Conservation (phyloP, 2,329 filamentous ascomycete species). For the Colletotrichum lentis region DNA sequence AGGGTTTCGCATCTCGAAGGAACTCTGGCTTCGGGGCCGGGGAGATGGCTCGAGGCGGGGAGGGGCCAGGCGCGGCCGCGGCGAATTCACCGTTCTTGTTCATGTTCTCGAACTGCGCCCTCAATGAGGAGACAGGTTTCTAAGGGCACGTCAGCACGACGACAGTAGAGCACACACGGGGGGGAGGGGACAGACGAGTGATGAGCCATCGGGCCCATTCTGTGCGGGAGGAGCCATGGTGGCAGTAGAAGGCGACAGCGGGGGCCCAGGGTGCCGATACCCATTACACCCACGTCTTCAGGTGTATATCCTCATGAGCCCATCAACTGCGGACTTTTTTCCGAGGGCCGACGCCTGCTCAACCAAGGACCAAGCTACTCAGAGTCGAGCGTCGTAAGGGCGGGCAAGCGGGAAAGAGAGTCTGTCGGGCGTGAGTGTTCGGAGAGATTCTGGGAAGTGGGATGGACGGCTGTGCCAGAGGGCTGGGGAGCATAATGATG, state of each 20-base stretch:
- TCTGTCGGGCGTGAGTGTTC: conserved; percentile 24
- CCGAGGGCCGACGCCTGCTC: conserved; percentile 8
- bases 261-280: conserved; percentile 45
- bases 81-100: conserved; percentile 56
- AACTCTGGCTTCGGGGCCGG: conserved; percentile 54
- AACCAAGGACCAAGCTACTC: background rate
- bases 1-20: conserved; percentile 52
- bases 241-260: conserved; percentile 40
- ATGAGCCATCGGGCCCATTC: conserved; percentile 77
- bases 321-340: conserved; percentile 28
- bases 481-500: conserved; percentile 38
- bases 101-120: conserved; percentile 84
- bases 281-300: conserved; percentile 49
- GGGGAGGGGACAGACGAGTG: conserved; percentile 65
- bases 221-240: conserved; percentile 52
- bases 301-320: conserved; percentile 40
- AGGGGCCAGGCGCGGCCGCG: conserved; percentile 40
- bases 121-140: conserved; percentile 84
- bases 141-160: conserved; percentile 49
- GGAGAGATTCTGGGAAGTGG: conserved; percentile 31
- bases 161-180: background rate
- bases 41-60: conserved; percentile 47
- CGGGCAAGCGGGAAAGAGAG: conserved; percentile 18
- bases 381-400: conserved; percentile 12
- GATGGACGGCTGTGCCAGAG: conserved; percentile 35